Evolutionary conservation across 78 protist species (phyloP).

Genomic region (Dictyostelium capitatum): DNA sequence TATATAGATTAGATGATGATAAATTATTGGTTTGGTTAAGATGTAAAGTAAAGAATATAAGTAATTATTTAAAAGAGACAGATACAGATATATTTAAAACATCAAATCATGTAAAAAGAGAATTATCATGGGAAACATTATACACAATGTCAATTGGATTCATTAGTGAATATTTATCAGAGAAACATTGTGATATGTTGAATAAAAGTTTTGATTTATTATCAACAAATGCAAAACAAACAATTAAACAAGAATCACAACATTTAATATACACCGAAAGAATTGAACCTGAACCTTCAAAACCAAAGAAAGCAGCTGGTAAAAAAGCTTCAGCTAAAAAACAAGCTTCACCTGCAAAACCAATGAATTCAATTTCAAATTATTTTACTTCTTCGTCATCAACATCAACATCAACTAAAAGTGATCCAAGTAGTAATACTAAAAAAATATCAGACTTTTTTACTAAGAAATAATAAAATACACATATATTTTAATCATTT

Average conservation of each 20-base stretch:
- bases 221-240: not conserved
- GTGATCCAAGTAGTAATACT: not conserved
- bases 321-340: not conserved
- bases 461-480: not conserved
- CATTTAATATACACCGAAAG: conserved; percentile 15
- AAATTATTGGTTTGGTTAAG: conserved; percentile 50
- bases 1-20: conserved; percentile 31
- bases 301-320: not conserved
- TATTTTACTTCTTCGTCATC: not conserved
- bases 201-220: conserved; percentile 12
- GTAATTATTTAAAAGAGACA: not conserved
- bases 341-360: not conserved
- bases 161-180: conserved; percentile 40
- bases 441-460: not conserved
- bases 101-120: not conserved
- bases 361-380: not conserved
- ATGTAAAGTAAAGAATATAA: conserved; percentile 30
- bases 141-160: conserved; percentile 54
- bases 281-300: not conserved
- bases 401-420: not conserved
- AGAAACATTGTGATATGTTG: not conserved
- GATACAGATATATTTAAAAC: conserved; percentile 35
- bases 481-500: not conserved
- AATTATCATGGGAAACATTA: not conserved
- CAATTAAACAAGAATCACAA: not conserved